Evolutionary conservation across 345 rosid genomes (phyloP).

Genomic region (Lepidium sativum): DNA sequence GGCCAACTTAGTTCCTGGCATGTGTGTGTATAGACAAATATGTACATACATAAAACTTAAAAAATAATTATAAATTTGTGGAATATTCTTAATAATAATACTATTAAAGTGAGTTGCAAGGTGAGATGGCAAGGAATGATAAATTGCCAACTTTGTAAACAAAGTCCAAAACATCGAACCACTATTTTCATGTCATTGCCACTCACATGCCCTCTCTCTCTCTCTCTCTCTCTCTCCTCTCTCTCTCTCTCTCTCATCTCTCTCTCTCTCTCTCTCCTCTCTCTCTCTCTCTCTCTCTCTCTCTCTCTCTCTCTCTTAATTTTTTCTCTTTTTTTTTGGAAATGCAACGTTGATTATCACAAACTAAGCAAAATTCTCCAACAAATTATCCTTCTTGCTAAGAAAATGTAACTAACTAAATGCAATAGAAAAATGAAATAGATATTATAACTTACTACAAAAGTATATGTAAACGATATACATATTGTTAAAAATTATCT

Average conservation of each 20-base stretch:
- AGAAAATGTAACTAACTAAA: neutral
- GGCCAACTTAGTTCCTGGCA: neutral
- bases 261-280: neutral
- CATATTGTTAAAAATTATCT: too few species aligned
- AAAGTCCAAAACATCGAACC: constrained; percentile 29
- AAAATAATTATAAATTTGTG: neutral
- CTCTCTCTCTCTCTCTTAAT: too few species aligned
- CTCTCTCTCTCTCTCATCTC: neutral
- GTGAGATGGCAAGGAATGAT: constrained; percentile 17
- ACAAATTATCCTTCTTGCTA: neutral
- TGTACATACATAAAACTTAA: neutral
- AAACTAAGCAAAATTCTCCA: neutral
- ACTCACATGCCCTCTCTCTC: constrained; percentile 19
- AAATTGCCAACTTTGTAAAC: constrained; percentile 16
- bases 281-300: neutral
- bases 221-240: neutral
- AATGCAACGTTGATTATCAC: neutral
- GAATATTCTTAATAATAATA: neutral
- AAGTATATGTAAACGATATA: neutral
- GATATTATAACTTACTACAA: neutral
- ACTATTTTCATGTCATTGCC: constrained; percentile 24
- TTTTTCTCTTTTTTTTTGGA: neutral
- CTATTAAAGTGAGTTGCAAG: neutral
- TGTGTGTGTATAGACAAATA: neutral
- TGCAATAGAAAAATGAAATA: too few species aligned